A percentile compares a stretch with the other conserved stretches of the same genome.
Conservation (phyloP, 2,329 filamentous ascomycete species). For the Raffaelea deltoideospora region DNA sequence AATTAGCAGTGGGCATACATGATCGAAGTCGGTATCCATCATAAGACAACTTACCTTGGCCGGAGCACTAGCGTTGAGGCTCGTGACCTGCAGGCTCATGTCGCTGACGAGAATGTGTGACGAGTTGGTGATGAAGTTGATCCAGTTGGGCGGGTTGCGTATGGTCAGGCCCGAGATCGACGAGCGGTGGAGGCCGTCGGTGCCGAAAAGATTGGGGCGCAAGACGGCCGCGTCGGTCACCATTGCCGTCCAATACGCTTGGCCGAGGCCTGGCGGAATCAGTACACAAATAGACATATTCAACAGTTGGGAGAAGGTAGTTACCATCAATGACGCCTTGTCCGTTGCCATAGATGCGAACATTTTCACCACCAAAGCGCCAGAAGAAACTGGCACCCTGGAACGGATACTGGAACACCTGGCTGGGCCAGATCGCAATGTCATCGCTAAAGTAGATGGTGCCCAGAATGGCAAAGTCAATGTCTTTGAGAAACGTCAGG, state of each 20-base stretch:
- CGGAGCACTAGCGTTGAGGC: too few species aligned
- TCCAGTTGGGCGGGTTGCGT: slow-evolving; percentile 41
- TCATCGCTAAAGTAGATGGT: slow-evolving; percentile 46
- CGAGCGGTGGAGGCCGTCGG: slow-evolving; percentile 40
- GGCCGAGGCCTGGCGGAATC: slow-evolving; percentile 35
- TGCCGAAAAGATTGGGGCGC: slow-evolving; percentile 44
- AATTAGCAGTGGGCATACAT: too few species aligned
- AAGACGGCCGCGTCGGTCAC: slow-evolving; percentile 34
- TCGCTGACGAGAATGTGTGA: slow-evolving; percentile 44
- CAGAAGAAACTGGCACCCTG: slow-evolving; percentile 55
- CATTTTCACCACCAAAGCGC: slow-evolving; percentile 49
- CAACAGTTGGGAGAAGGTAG: background rate
- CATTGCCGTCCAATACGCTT: slow-evolving; percentile 47
- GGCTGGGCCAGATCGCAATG: slow-evolving; percentile 50
- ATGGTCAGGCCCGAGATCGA: slow-evolving; percentile 41
- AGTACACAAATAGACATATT: slow-evolving; percentile 1
- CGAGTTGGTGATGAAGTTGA: slow-evolving; percentile 45
- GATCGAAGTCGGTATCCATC: too few species aligned
- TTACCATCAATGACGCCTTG: background rate
- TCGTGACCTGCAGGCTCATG: slow-evolving; percentile 41
- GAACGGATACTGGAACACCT: slow-evolving; percentile 45
- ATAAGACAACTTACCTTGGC: too few species aligned
- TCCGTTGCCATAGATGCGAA: slow-evolving; percentile 47
- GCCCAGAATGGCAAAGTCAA: slow-evolving; percentile 30
- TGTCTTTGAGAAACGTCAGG: slow-evolving; percentile 35